These are phyloP conservation scores for Trichoderma sp. DNA, from an alignment of 2,329 filamentous ascomycete genomes.

Conservation along the genomic window DNA sequence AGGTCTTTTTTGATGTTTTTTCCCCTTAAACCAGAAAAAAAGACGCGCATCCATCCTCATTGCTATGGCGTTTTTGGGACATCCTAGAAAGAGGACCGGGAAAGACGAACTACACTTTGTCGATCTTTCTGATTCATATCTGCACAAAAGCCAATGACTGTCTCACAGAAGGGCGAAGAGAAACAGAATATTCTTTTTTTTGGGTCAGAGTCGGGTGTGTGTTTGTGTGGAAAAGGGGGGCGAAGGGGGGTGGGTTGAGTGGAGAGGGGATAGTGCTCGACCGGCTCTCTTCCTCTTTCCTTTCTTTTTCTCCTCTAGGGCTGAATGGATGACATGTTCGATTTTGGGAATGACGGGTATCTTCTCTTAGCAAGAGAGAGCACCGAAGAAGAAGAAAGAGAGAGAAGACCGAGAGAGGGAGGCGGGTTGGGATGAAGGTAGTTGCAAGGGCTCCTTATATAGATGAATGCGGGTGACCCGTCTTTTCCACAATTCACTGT, in stretches of 20 bases:
- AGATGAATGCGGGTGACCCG: constrained; percentile 26
- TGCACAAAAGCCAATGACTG: constrained; percentile 17
- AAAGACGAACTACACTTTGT: constrained; percentile 20
- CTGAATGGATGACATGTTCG: constrained; percentile 9
- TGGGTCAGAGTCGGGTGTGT: constrained; percentile 6
- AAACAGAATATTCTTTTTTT: constrained; percentile 5
- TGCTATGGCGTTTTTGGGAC: constrained; percentile 38
- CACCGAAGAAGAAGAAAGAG: no score
- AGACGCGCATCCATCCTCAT: constrained; percentile 36
- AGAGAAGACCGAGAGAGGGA: background rate
- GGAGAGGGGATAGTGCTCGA: background rate
- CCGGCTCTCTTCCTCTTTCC: background rate
- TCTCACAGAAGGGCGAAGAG: constrained; percentile 12
- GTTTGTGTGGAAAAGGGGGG: background rate
- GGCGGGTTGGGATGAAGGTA: constrained; percentile 6
- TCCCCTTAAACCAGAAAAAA: constrained; percentile 21
- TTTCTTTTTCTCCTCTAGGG: background rate
- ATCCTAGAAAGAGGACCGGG: constrained; percentile 31
- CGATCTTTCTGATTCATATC: constrained; percentile 27
- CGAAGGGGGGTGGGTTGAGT: background rate
- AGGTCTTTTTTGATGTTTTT: constrained; percentile 16
- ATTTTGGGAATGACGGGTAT: constrained; percentile 16
- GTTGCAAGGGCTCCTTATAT: constrained; percentile 20
- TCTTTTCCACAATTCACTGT: constrained; percentile 27
- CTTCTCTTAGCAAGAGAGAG: background rate